These are phyloP conservation scores for Fusarium beomiforme DNA, from an alignment of 2,329 filamentous ascomycete genomes.

Conservation along the genomic window DNA sequence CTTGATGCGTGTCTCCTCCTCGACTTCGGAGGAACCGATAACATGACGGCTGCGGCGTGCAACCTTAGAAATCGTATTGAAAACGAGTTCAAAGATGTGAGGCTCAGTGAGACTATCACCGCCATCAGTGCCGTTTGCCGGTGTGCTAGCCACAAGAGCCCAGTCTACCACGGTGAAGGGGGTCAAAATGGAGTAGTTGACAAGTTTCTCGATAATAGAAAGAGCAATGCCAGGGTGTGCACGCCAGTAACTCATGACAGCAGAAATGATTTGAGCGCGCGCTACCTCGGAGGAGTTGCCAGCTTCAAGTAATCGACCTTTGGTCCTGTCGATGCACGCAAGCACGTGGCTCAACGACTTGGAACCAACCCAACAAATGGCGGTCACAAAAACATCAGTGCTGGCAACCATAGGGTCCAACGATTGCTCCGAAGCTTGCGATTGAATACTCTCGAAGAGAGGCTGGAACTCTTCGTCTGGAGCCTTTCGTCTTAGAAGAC, in stretches of 20 bases:
- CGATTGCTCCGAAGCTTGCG: conserved; percentile 75
- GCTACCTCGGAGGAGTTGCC: conserved; percentile 79
- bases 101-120: conserved; percentile 76
- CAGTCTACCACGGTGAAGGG: conserved; percentile 89
- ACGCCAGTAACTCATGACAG: conserved; percentile 92
- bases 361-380: conserved; percentile 91
- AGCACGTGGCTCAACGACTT: conserved; percentile 97
- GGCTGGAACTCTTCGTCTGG: conserved; percentile 87
- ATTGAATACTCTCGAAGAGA: conserved; percentile 81
- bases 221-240: conserved; percentile 92
- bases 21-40: conserved; percentile 67
- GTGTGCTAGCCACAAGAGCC: conserved; percentile 72
- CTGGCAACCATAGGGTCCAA: conserved; percentile 85
- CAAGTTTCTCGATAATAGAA: conserved; percentile 92
- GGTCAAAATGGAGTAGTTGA: conserved; percentile 95
- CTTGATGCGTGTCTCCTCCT: conserved; percentile 72
- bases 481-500: conserved; percentile 84
- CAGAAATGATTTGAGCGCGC: conserved; percentile 86
- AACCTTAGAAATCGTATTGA: conserved; percentile 89
- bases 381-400: conserved; percentile 92
- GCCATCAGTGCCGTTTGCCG: conserved; percentile 61
- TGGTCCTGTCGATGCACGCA: conserved; percentile 94
- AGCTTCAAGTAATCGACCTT: conserved; percentile 84
- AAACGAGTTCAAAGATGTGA: conserved; percentile 90
- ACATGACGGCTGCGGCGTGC: conserved; percentile 87